Evolutionary conservation across 1,284 basidiomycete species (phyloP), one percentile per base, ranked within the genome.

Genomic region (Microbotryum lychnidis-dioicae): DNA sequence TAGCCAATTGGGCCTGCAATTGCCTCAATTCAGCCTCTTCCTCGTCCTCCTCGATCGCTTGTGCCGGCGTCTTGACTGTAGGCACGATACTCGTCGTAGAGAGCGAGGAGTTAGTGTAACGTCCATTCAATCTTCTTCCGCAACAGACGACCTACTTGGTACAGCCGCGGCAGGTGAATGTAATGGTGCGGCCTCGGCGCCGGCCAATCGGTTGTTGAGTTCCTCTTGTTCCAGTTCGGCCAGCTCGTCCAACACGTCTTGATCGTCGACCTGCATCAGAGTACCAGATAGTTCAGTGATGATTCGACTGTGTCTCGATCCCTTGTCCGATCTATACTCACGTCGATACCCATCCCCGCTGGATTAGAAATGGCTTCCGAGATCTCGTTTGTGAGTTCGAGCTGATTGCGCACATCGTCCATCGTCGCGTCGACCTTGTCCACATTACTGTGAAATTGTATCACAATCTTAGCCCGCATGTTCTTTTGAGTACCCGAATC

Each of bases 301-400:
- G 25, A 10, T 29, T 14, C 21, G 8, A 31, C 2, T 31, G 31
- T 31, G 31, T 31, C 37, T 33, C 16, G 20, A 25, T 12, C 16
- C 56, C n/a, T 52, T 53, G 21, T 46, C 6, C 56, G 58, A 68
- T 51, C 46, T 14, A 3, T 3, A 59, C 70, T 54, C 44, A 85
- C 71, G 31, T 85, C 80, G 65, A 81, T 74, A 56, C 83, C 85
- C 70, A 82, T 81, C 64, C 83, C 83, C 48, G 83, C 77, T 27
- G 88, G 89, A 74, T 85, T 86, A 48, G 91, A 90, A 73, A 98
- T 93, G 60, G 89, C 85, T n/a, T 92, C 87, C 59, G 89, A 89
- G 65, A 99, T 91, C 79, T 99, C 96, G 76, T 89, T 89, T 60
- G 92, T 92, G 64, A 97, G 80, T 61, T 93, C 90, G 77, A 91